Conservation (phyloP, 2,329 filamentous ascomycete genomes). For the Tolypocladium amazonense region DNA sequence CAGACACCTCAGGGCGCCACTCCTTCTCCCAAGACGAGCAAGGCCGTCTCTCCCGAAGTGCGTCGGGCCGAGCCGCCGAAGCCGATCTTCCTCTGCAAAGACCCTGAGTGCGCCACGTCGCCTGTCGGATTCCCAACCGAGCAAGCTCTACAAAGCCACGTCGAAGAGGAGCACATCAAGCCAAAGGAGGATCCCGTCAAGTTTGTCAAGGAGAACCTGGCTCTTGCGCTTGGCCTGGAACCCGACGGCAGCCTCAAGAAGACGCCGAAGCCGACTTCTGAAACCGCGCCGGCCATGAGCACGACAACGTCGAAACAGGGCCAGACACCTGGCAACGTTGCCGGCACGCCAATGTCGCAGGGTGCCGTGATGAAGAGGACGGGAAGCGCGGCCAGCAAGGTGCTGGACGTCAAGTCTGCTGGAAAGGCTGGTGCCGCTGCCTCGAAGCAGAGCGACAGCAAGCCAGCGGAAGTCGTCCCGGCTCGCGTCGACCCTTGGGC, state of each 20-base stretch:
- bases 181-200: conserved; percentile 44
- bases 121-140: conserved; percentile 40
- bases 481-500: conserved; percentile 22
- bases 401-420: conserved; percentile 20
- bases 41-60: conserved; percentile 35
- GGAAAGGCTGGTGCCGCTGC: conserved; percentile 16
- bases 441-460: conserved; percentile 18
- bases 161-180: conserved; percentile 48
- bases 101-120: conserved; percentile 43
- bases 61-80: conserved; percentile 26
- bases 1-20: conserved; percentile 28
- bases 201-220: conserved; percentile 40
- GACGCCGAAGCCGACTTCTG: conserved; percentile 14
- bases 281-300: conserved; percentile 25
- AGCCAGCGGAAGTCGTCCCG: conserved; percentile 10
- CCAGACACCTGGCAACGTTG: conserved; percentile 32
- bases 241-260: conserved; percentile 33
- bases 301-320: conserved; percentile 35
- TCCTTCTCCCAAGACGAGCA: conserved; percentile 37
- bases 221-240: conserved; percentile 39
- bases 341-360: conserved; percentile 39
- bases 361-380: conserved; percentile 41
- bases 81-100: conserved; percentile 38
- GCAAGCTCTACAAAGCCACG: conserved; percentile 41
- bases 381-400: conserved; percentile 32